phyloP scores from a whole-genome alignment of 768 basidiomycete genomes.

The Sporobolomyces phaffii region DNA sequence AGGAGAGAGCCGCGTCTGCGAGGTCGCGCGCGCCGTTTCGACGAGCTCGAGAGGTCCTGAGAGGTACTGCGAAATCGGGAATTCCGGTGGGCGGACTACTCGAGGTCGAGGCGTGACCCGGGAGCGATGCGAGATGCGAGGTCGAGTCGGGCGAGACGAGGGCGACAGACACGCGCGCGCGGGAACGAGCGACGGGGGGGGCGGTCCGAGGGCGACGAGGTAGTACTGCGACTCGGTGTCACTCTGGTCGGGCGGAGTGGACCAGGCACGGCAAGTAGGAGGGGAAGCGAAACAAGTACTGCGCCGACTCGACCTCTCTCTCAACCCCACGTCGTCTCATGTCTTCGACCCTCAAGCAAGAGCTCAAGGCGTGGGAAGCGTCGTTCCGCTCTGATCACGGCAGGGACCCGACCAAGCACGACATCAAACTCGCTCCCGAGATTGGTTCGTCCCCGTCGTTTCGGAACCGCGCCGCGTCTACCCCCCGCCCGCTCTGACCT shows the following conservation, averaged over 20 bases:
- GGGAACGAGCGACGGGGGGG: background rate
- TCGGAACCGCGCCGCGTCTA: no score
- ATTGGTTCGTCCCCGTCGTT: slow-evolving; percentile 46
- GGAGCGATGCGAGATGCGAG: background rate
- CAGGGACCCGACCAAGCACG: slow-evolving; percentile 46
- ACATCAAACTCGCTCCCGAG: slow-evolving; percentile 47
- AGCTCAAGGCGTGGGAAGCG: slow-evolving; percentile 49
- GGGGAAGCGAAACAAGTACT: background rate
- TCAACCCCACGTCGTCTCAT: background rate
- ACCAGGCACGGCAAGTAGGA: background rate
- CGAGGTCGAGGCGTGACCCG: background rate
- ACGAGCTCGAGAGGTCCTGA: background rate
- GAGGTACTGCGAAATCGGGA: no score
- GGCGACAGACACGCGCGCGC: no score
- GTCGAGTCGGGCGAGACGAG: background rate
- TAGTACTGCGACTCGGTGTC: background rate
- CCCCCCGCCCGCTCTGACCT: no score
- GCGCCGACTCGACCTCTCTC: background rate
- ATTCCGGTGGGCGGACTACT: background rate
- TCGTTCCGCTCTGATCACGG: slow-evolving; percentile 44
- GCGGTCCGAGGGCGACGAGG: background rate
- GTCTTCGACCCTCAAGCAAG: slow-evolving; percentile 43
- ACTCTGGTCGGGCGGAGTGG: background rate
- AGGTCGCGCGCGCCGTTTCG: background rate
- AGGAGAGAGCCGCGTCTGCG: background rate